phyloP scores from a whole-genome alignment of 257 asterid genomes.

The Linderniella brevidens region DNA sequence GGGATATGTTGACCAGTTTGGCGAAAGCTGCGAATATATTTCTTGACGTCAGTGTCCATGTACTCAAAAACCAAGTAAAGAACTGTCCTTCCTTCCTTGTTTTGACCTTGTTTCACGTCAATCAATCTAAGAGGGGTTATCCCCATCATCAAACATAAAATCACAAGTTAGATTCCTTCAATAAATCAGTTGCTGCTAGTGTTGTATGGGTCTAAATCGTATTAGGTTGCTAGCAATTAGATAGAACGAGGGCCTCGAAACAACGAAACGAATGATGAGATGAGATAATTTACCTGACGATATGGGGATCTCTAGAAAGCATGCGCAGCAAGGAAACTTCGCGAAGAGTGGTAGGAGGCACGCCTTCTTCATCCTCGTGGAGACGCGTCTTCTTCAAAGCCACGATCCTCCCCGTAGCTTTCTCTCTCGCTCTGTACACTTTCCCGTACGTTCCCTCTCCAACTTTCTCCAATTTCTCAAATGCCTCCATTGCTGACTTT shows the following conservation, averaged over 20 bases:
- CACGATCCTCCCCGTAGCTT: constrained; percentile 77
- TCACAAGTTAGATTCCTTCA: too few relatives aligned
- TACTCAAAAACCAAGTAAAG: constrained; percentile 84
- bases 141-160: too few relatives aligned
- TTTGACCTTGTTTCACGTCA: constrained; percentile 85
- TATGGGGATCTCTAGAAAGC: constrained; percentile 82
- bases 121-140: constrained; percentile 15
- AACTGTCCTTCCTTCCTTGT: constrained; percentile 83
- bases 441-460: constrained; percentile 95
- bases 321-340: constrained; percentile 79
- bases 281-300: constrained; percentile 34
- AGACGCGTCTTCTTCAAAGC: constrained; percentile 93
- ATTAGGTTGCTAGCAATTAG: neutral
- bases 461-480: constrained; percentile 86
- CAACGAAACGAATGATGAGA: constrained; percentile 5
- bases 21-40: constrained; percentile 66
- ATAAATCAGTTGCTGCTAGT: neutral
- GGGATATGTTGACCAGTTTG: constrained; percentile 34
- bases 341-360: constrained; percentile 94
- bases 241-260: too few relatives aligned
- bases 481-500: constrained; percentile 71
- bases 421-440: constrained; percentile 89
- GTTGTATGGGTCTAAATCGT: neutral
- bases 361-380: constrained; percentile 94
- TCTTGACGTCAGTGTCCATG: constrained; percentile 88